Evolutionary conservation across 352 stramenopile genomes (phyloP), one percentile per base, ranked within the genome.

Genomic region (Elongisporangium prolatum): DNA sequence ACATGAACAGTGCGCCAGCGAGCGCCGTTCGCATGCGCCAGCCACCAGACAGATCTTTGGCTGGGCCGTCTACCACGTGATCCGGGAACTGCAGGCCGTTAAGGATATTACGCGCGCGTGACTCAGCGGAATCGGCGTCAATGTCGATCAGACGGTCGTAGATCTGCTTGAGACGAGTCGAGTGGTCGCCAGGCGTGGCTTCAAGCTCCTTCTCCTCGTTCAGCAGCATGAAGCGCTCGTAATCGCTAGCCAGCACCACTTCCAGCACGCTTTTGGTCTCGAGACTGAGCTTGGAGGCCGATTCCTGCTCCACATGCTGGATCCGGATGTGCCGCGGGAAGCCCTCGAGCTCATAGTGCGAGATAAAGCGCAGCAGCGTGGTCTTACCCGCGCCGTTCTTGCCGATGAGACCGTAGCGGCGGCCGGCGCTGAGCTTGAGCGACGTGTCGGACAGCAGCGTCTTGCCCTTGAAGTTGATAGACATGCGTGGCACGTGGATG

Each of bases 271-370:
- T 97, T 20, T 88, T 85, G 13, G 76, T 78, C 54, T 92, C 83
- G 37, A 75, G 72, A 54, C 73, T 91, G 25, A 93, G 71, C 63
- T 93, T 93, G n/a, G 77, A 94, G 20, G 81, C 80, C 24, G 79
- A 92, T 66, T 99, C 96, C 72, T 98, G 95, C 65, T 97, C 86
- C 16, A 99, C 96, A 70, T 98, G 84, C 63, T 98, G 88, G 22
- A 98, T 97, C 54, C 95, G 82, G 38, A 98, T 84, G 80, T 98
- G 95, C 21, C 84, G 76, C 9, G 97, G 97, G 75, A 99, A 98
- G 3, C 95, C 95, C 54, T 98, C 93, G 50, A 99, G 91, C 69
- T 98, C 86, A 72, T 98, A 97, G 64, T 94, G 88, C 28, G 96
- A 97, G 66, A 99, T 99, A 60, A 90, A 94, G 52, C 96, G 89